phyloP scores from a whole-genome alignment of 140 eudicot species.

The Erigeron philadelphicus region DNA sequence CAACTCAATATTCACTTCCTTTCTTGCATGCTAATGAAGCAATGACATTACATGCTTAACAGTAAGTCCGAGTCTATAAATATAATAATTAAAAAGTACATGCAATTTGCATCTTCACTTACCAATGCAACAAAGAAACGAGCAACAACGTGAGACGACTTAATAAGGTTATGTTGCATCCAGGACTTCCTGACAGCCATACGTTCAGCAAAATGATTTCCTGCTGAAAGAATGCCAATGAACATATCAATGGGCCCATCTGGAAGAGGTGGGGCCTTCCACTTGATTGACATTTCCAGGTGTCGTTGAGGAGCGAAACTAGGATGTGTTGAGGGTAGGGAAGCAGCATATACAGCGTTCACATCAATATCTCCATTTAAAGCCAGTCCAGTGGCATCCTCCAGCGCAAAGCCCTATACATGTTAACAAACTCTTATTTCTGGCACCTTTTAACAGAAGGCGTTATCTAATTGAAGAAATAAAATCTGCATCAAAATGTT shows the following conservation, averaged over 20 bases:
- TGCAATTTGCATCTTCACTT: conserved; percentile 16
- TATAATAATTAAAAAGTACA: background rate
- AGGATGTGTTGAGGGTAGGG: conserved; percentile 90
- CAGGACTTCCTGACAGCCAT: conserved; percentile 98
- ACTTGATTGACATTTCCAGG: conserved; percentile 57
- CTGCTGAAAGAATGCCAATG: conserved; percentile 88
- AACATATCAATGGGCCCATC: conserved; percentile 65
- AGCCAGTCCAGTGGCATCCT: conserved; percentile 66
- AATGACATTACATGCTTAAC: conserved; percentile 2
- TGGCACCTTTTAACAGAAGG: background rate
- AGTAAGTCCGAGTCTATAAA: background rate
- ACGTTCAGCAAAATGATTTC: conserved; percentile 91
- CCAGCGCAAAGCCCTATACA: conserved; percentile 61
- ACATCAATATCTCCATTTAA: conserved; percentile 67
- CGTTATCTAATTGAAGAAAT: background rate
- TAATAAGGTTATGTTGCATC: conserved; percentile 80
- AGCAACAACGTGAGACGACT: conserved; percentile 65
- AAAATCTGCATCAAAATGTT: background rate
- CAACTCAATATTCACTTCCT: conserved; percentile 77
- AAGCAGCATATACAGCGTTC: conserved; percentile 69
- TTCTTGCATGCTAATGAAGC: conserved; percentile 59
- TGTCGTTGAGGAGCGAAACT: conserved; percentile 73
- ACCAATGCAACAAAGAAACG: conserved; percentile 98
- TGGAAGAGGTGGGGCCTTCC: conserved; percentile 81
- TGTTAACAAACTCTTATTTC: conserved; percentile 5